A percentile compares a stretch with the other conserved stretches of the same genome.
phyloP scores from a whole-genome alignment of 2,329 filamentous ascomycete genomes.

The Clonostachys rosea region DNA sequence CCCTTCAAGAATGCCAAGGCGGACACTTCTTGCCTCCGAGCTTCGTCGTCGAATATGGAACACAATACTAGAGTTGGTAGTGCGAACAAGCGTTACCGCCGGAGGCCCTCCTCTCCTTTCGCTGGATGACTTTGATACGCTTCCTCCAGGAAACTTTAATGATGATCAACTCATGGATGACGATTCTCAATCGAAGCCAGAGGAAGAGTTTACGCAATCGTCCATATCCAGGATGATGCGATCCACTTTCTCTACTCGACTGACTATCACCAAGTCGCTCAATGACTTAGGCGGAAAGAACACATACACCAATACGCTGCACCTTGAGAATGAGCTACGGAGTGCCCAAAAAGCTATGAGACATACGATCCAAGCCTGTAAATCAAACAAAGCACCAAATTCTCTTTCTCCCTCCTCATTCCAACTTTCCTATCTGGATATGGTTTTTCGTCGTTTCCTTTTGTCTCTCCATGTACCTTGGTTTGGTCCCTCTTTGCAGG shows the following conservation, averaged over 20 bases:
- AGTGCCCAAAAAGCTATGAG: slow-evolving; percentile 33
- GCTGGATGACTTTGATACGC: slow-evolving; percentile 42
- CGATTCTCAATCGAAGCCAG: slow-evolving; percentile 21
- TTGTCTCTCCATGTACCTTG: slow-evolving; percentile 51
- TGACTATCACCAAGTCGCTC: slow-evolving; percentile 32
- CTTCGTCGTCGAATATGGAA: slow-evolving; percentile 53
- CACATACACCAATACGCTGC: slow-evolving; percentile 38
- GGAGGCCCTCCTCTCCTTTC: slow-evolving; percentile 45
- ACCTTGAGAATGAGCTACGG: slow-evolving; percentile 34
- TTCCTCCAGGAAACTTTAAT: slow-evolving; percentile 42
- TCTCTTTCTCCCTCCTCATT: slow-evolving; percentile 30
- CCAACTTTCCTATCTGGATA: slow-evolving; percentile 40
- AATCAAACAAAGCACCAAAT: slow-evolving; percentile 1
- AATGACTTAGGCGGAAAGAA: slow-evolving; percentile 29
- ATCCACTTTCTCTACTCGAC: slow-evolving; percentile 32
- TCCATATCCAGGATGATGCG: slow-evolving; percentile 35
- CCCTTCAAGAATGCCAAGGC: slow-evolving; percentile 38
- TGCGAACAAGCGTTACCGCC: slow-evolving; percentile 44
- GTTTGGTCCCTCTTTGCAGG: slow-evolving; percentile 28
- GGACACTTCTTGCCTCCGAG: slow-evolving; percentile 43
- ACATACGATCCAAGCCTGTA: slow-evolving; percentile 19
- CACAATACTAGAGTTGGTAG: slow-evolving; percentile 46
- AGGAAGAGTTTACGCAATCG: slow-evolving; percentile 28
- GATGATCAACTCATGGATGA: slow-evolving; percentile 43
- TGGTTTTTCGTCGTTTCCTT: slow-evolving; percentile 42